A percentile compares a stretch with the other conserved stretches of the same genome.
Conservation (phyloP, 2,329 filamentous ascomycete species). For the Trichoderma endophyticum region DNA sequence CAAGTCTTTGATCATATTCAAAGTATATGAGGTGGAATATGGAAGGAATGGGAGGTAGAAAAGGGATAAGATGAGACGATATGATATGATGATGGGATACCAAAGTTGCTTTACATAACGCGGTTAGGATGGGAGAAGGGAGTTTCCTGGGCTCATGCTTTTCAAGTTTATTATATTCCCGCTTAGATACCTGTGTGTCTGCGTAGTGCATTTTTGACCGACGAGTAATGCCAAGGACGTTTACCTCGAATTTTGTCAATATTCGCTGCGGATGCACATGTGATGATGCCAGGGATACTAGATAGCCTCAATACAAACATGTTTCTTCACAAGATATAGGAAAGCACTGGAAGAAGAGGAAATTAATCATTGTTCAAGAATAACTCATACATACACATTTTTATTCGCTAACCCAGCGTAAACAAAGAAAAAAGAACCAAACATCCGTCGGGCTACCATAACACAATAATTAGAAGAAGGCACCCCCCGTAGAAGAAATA, state of each 20-base stretch:
- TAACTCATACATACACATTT: background rate
- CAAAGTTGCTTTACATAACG: conserved; percentile 6
- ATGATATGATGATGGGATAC: conserved; percentile 12
- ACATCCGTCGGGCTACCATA: background rate
- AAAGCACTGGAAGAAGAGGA: background rate
- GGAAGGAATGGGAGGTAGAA: background rate
- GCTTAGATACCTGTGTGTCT: conserved; percentile 9
- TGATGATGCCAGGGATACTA: background rate
- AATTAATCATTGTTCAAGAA: background rate
- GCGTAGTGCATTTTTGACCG: background rate
- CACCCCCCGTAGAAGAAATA: background rate
- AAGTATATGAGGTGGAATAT: background rate
- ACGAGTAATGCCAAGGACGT: background rate
- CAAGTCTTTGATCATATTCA: background rate
- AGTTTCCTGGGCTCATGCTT: conserved; percentile 12
- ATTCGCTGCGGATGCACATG: background rate
- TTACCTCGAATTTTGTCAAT: background rate
- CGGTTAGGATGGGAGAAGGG: background rate
- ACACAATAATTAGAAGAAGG: background rate
- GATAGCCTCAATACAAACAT: background rate
- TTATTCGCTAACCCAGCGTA: conserved; percentile 12
- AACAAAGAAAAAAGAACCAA: background rate
- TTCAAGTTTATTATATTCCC: background rate
- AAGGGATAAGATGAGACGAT: background rate
- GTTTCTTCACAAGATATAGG: background rate